Evolutionary conservation across 176 grass and related monocot genomes (phyloP), one percentile per base, ranked within the genome.

Genomic region (Elymus sibiricus): DNA sequence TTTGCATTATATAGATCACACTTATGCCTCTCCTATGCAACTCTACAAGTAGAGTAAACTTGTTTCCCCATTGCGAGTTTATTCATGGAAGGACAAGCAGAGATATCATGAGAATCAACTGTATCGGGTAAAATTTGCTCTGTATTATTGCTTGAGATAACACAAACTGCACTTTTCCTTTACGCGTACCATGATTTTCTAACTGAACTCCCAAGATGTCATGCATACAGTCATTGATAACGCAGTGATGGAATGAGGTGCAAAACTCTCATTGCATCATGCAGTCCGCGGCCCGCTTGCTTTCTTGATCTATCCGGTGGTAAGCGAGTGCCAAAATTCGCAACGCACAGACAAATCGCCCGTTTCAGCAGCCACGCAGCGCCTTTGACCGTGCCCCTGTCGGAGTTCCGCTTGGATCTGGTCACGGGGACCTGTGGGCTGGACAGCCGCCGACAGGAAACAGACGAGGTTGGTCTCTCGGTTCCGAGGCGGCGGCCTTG

Each of bases 151-250:
- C 60, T 68, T 37, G 69, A 68, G 25, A 19, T 75, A 44, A n/a
- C n/a, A 85, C 34, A 63, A 66, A 34, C 16, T 78, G 24, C 11
- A 6, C 9, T 27, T 68, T 80, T 79, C 26, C 76, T 24, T 49
- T 83, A 3, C 0, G 55, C 40, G 27, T 49, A 46, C 6, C 27
- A 39, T 47, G 46, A 76, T 37, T 63, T 71, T 42, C 37, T 49
- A 38, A 38, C 59, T 78, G 64, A 47, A n/a, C 64, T 38, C 76
- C 90, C 79, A 89, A 68, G 49, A 92, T 80, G 76, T 76, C 87
- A 82, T 26, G 60, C 87, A 92, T 89, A 24, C 79, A 86, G 70
- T 73, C 59, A 40, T 47, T 78, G 61, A 92, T 86, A 83, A 92
- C 67, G 46, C 83, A 83, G 15, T 42, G 74, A 83, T 92, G 87